Percentiles rank a stretch among this genome's conserved stretches.
Conservation (phyloP, 2,329 filamentous ascomycete species). For the Pseudogymnoascus sp. region DNA sequence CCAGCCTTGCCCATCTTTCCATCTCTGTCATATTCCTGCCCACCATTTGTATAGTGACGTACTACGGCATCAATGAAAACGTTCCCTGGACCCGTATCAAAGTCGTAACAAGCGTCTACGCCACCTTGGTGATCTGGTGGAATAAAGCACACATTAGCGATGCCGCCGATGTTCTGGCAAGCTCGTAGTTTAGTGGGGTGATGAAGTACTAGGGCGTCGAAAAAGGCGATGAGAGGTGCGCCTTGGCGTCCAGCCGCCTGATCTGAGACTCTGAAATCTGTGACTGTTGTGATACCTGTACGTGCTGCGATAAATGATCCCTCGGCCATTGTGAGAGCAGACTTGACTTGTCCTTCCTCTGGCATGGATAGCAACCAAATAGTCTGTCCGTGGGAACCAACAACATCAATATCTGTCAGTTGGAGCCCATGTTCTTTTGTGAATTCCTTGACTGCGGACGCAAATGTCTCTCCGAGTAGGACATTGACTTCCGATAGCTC, state of each 20-base stretch:
- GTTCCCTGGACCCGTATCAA: conserved; percentile 49
- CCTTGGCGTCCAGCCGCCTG: conserved; percentile 47
- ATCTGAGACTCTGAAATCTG: conserved; percentile 49
- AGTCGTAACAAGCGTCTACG: conserved; percentile 36
- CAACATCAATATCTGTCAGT: conserved; percentile 40
- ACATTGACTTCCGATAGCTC: conserved; percentile 49
- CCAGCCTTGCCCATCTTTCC: conserved; percentile 42
- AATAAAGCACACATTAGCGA: conserved; percentile 53
- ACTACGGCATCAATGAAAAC: conserved; percentile 48
- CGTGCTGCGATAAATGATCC: conserved; percentile 44
- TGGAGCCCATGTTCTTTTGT: conserved; percentile 35
- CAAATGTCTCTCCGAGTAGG: conserved; percentile 47
- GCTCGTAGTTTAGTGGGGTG: conserved; percentile 48
- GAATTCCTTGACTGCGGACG: conserved; percentile 42
- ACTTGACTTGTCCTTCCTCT: conserved; percentile 35
- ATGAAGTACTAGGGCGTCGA: conserved; percentile 47
- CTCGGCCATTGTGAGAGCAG: conserved; percentile 48
- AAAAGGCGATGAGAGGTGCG: conserved; percentile 47
- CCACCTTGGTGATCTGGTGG: conserved; percentile 36
- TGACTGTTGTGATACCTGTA: conserved; percentile 50
- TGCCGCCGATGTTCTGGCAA: conserved; percentile 54
- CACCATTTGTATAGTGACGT: conserved; percentile 43
- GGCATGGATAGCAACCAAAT: conserved; percentile 49
- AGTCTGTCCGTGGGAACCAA: conserved; percentile 51
- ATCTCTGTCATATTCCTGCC: conserved; percentile 41